Evolutionary conservation across 176 grass and related monocot genomes (phyloP).

Genomic region (Aegilops speltoides): DNA sequence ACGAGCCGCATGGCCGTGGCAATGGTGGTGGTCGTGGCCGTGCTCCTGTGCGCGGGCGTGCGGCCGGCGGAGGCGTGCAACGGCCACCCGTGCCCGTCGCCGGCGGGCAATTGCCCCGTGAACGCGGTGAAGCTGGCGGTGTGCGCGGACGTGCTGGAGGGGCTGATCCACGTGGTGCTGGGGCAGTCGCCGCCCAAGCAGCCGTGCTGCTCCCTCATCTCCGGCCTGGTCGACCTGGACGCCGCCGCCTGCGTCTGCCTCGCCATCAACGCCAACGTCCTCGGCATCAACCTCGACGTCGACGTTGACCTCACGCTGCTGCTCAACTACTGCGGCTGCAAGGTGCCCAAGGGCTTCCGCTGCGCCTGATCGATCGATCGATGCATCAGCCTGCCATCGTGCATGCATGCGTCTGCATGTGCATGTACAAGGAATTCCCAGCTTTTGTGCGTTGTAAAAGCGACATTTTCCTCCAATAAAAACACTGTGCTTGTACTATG

Average conservation of each 20-base stretch:
- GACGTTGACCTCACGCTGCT: slow-evolving; percentile 60
- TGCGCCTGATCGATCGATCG: slow-evolving; percentile 23
- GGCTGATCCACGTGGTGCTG: slow-evolving; percentile 43
- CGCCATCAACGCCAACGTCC: slow-evolving; percentile 67
- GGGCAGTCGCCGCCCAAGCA: slow-evolving; percentile 41
- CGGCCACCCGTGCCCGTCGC: slow-evolving; percentile 16
- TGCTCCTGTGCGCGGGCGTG: not conserved
- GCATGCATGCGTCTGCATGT: not conserved
- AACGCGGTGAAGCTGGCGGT: slow-evolving; percentile 61
- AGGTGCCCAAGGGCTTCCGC: slow-evolving; percentile 46
- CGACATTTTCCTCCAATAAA: not conserved
- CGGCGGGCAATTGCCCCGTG: slow-evolving; percentile 50
- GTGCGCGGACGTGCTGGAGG: slow-evolving; percentile 63
- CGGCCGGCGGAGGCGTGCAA: not conserved
- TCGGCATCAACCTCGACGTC: slow-evolving; percentile 53
- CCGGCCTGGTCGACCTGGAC: slow-evolving; percentile 55
- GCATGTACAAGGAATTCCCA: too few relatives aligned
- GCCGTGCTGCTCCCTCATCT: slow-evolving; percentile 62
- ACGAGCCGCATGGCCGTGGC: not conserved
- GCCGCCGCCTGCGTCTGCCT: slow-evolving; percentile 68
- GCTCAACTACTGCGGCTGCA: slow-evolving; percentile 68
- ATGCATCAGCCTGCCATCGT: too few relatives aligned
- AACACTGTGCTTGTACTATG: too few relatives aligned
- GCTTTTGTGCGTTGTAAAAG: not conserved
- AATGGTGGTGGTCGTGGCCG: not conserved